Evolutionary conservation across 2,329 filamentous ascomycete species (phyloP), one percentile per base, ranked within the genome.

Genomic region (Blumeria hordei): DNA sequence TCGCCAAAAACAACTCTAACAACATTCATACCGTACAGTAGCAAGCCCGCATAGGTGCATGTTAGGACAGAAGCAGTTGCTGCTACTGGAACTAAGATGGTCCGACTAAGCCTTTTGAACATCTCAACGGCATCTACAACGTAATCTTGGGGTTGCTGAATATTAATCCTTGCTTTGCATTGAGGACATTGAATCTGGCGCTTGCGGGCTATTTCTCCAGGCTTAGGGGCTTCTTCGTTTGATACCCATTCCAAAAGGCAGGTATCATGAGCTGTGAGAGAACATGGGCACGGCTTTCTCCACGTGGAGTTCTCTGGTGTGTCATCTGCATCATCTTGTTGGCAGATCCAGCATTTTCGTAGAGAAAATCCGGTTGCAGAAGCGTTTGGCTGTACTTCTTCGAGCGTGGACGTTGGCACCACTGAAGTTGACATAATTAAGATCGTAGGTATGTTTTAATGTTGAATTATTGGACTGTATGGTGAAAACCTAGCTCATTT

Each of bases 171-270:
- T 1, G 80, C 76, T 66, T 94, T 92, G 74, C 92, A 98, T 59
- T 94, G 85, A 2, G 90, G 90, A 65, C 92, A 98, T 55, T 77
- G 71, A 59, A 95, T 78, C 58, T 80, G 80, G 55, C 78, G 77
- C 66, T 72, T 66, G 64, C 75, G 67, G 57, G 68, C 65, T 67
- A 60, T 70, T 67, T 59, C 70, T 69, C 58, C 71, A 64, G 16
- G 75, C 69, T 70, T 74, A 1, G 76, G 76, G 21, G 75, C 72
- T 68, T 95, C 88, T 64, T 87, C 78, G 64, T 94, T 87, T n/a
- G 85, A 83, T 16, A 96, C 83, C 88, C 88, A 98, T 63, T 87
- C 83, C 41, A 96, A 73, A 60, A 96, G 74, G 66, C 88, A 94
- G 57, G 80, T 77, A 66, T 96, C 88, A 66, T 98, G 92, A 1